These are phyloP conservation scores for Berberis thunbergii DNA, from an alignment of 164 flowering plant genomes.

Conservation along the genomic window DNA sequence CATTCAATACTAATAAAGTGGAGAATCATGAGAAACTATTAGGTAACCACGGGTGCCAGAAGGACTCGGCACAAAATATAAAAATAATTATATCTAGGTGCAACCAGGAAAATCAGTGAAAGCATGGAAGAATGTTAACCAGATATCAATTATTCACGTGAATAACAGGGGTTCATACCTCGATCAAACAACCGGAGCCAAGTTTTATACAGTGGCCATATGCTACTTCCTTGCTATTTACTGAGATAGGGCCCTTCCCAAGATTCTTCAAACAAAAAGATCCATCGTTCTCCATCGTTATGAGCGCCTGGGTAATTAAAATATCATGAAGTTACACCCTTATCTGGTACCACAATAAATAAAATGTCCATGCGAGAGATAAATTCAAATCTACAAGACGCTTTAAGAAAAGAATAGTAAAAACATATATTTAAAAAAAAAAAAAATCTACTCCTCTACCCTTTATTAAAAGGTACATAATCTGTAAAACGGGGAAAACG, in stretches of 20 bases:
- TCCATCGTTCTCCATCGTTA: conserved; percentile 64
- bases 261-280: conserved; percentile 58
- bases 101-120: too few relatives aligned
- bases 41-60: too few relatives aligned
- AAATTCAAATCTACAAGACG: too few relatives aligned
- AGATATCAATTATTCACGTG: background rate
- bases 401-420: too few relatives aligned
- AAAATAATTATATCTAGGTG: too few relatives aligned
- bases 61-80: too few relatives aligned
- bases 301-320: conserved; percentile 42
- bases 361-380: background rate
- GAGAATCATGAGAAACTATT: too few relatives aligned
- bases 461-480: background rate
- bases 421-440: too few relatives aligned
- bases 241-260: conserved; percentile 43
- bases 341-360: background rate
- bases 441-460: too few relatives aligned
- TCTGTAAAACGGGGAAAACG: background rate
- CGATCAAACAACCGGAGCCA: conserved; percentile 54
- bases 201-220: conserved; percentile 40
- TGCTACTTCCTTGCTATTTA: conserved; percentile 53
- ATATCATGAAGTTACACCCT: background rate
- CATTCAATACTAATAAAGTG: too few relatives aligned
- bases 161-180: conserved; percentile 42
- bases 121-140: background rate